phyloP scores from a whole-genome alignment of 306 rosid species.

The Dryas octopetala region DNA sequence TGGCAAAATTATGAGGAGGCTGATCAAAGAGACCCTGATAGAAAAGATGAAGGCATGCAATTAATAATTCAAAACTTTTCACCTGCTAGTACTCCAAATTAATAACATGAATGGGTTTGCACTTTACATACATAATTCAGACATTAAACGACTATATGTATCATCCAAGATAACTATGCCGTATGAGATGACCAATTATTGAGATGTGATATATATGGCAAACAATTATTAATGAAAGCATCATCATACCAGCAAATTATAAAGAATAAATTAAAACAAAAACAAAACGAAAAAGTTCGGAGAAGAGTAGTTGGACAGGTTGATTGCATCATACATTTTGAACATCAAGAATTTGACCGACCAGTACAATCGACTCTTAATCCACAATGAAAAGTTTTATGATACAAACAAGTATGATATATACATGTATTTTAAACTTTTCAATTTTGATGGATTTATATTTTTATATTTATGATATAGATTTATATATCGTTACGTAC shows the following conservation, averaged over 20 bases:
- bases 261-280: too few relatives aligned
- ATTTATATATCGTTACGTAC: too few relatives aligned
- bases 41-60: constrained; percentile 40
- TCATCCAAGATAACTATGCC: too few relatives aligned
- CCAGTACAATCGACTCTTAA: background rate
- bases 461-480: too few relatives aligned
- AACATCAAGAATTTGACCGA: background rate
- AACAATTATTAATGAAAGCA: background rate
- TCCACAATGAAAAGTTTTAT: too few relatives aligned
- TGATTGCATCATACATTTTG: too few relatives aligned
- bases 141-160: too few relatives aligned
- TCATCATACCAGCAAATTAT: background rate
- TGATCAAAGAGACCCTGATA: constrained; percentile 55
- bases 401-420: too few relatives aligned
- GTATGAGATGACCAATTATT: background rate
- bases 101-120: background rate
- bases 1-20: constrained; percentile 89
- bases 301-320: background rate
- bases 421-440: too few relatives aligned
- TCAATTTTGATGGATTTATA: too few relatives aligned
- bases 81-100: background rate
- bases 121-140: too few relatives aligned
- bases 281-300: background rate
- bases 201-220: background rate
- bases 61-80: constrained; percentile 3